These are phyloP conservation scores for Colletotrichum costaricense DNA, from an alignment of 2,329 filamentous ascomycete species.

Conservation along the genomic window DNA sequence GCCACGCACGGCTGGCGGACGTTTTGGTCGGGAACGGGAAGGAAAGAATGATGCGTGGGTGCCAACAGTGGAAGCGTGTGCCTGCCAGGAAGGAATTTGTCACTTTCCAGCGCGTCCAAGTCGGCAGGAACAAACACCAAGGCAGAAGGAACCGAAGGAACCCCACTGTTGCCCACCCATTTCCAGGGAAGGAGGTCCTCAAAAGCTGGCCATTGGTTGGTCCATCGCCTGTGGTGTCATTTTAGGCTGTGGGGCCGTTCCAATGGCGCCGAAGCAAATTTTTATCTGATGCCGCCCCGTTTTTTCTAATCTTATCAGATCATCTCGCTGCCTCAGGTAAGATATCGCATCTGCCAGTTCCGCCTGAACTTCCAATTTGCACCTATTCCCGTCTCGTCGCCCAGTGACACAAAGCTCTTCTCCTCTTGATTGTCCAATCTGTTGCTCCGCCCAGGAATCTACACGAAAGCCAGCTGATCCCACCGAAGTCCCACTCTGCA, in stretches of 20 bases:
- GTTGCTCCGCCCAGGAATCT: neutral
- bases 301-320: conserved; percentile 37
- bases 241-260: conserved; percentile 12
- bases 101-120: too few species aligned
- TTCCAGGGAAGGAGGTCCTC: neutral
- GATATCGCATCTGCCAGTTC: neutral
- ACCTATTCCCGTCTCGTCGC: neutral
- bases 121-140: conserved; percentile 10
- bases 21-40: neutral
- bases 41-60: neutral
- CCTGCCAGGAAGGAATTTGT: too few species aligned
- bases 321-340: conserved; percentile 7
- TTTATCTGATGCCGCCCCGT: conserved; percentile 29
- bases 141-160: neutral
- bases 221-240: neutral
- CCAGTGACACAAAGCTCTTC: too few species aligned
- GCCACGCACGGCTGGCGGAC: neutral
- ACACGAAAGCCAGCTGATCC: neutral
- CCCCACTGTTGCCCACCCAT: neutral
- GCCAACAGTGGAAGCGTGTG: too few species aligned
- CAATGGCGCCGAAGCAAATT: conserved; percentile 16
- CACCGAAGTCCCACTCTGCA: neutral
- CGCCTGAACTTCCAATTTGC: neutral
- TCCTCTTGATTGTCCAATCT: neutral
- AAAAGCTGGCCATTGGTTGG: conserved; percentile 6